A percentile compares a stretch with the other conserved stretches of the same genome.
phyloP scores from a whole-genome alignment of 2,329 filamentous ascomycete genomes.

The Pseudogymnoascus sp. region DNA sequence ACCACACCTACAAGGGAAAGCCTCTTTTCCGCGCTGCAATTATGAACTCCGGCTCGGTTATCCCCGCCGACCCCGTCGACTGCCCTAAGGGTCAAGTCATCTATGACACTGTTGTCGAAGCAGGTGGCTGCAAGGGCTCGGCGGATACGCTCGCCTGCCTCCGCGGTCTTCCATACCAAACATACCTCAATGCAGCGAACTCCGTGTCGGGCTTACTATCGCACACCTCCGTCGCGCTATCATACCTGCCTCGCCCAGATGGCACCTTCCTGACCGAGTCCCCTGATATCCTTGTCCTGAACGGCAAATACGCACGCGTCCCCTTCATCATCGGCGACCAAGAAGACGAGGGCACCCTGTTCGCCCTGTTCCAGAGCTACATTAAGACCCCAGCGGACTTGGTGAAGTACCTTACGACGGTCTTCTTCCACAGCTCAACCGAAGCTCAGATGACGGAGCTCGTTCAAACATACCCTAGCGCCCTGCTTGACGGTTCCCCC shows the following conservation, averaged over 20 bases:
- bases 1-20: slow-evolving; percentile 68
- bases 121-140: slow-evolving; percentile 53
- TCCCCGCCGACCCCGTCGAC: slow-evolving; percentile 58
- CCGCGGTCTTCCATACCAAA: slow-evolving; percentile 50
- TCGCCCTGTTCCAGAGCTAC: slow-evolving; percentile 55
- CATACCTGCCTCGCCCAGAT: slow-evolving; percentile 70
- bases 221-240: slow-evolving; percentile 62
- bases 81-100: slow-evolving; percentile 56
- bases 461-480: slow-evolving; percentile 53
- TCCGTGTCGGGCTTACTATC: slow-evolving; percentile 62
- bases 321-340: slow-evolving; percentile 66
- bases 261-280: slow-evolving; percentile 54
- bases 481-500: slow-evolving; percentile 55
- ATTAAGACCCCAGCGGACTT: slow-evolving; percentile 54
- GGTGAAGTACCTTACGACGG: slow-evolving; percentile 50
- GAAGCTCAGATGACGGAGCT: slow-evolving; percentile 45
- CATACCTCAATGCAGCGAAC: slow-evolving; percentile 59
- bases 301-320: slow-evolving; percentile 50
- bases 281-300: slow-evolving; percentile 49
- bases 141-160: slow-evolving; percentile 59
- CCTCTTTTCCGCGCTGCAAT: slow-evolving; percentile 69
- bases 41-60: slow-evolving; percentile 65
- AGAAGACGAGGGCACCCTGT: slow-evolving; percentile 74
- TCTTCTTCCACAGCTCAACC: slow-evolving; percentile 55
- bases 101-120: slow-evolving; percentile 55